phyloP scores from a whole-genome alignment of 2,329 filamentous ascomycete genomes.

The Verticillium longisporum region DNA sequence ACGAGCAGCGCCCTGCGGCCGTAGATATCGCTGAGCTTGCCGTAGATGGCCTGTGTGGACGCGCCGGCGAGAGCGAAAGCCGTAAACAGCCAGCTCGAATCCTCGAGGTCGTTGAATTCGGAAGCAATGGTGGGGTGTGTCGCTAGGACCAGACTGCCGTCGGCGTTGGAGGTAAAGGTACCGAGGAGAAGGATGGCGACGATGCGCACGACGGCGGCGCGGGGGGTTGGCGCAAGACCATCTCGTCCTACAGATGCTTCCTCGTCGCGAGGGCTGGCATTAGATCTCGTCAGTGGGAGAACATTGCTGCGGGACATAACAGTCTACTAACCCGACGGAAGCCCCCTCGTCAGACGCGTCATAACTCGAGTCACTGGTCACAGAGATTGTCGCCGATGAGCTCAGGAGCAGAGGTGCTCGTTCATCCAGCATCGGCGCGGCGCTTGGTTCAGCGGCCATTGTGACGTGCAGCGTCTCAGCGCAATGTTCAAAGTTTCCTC shows the following conservation, averaged over 20 bases:
- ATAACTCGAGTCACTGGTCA: not conserved
- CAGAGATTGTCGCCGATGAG: not conserved
- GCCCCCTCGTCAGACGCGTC: not conserved
- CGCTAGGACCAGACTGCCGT: constrained; percentile 58
- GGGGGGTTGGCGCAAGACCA: not conserved
- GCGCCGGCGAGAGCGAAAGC: constrained; percentile 23
- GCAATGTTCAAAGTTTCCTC: not conserved
- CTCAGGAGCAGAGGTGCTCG: not conserved
- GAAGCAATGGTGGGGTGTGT: constrained; percentile 57
- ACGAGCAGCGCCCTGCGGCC: constrained; percentile 42
- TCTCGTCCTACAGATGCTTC: not conserved
- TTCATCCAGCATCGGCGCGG: not conserved
- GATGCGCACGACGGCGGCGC: constrained; percentile 10
- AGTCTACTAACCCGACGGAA: not conserved
- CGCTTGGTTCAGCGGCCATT: not conserved
- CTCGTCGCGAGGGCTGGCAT: not conserved
- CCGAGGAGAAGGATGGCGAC: constrained; percentile 18
- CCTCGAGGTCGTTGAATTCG: constrained; percentile 48
- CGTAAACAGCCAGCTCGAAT: constrained; percentile 43
- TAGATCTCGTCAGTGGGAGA: not conserved
- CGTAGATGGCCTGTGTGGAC: constrained; percentile 34
- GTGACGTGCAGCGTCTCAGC: not conserved
- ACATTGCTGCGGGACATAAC: not conserved
- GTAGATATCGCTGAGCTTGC: constrained; percentile 54
- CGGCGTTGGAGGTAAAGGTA: constrained; percentile 60